Evolutionary conservation across 352 stramenopile genomes (phyloP), one percentile per base, ranked within the genome.

Genomic region (Blastocystis sp.): DNA sequence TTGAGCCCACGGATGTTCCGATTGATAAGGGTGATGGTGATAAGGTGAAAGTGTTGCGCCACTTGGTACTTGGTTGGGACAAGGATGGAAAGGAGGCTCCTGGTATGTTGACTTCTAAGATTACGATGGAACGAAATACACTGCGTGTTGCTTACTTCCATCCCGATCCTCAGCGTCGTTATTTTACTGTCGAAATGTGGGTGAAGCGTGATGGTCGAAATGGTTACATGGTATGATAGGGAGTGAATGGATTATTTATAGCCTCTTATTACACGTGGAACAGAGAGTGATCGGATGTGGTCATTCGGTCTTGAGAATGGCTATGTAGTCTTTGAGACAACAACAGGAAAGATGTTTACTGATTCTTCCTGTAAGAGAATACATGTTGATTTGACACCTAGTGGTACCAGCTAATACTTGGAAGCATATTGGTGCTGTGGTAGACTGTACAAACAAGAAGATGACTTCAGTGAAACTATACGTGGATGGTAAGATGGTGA

Each of bases 111-210:
- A 62, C 40, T 5, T 53, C 40, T 24, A 78, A 78, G 60, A 89
- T 89, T 35, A 89, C 78, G 17, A 37, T 79, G 48, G 78, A 89
- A 56, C 40, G 33, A 19, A 79, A 79, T 56, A 89, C 78, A 24
- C 44, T 89, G 42, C 60, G 66, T 42, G 78, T 89, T 22, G 78
- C 24, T 22, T 89, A 89, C 54, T 89, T 89, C 78, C 78, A 76
- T 42, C 60, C 60, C 4, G 78, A 89, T 64, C 24, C 59, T 19
- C 78, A 89, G 66, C 60, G 78, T 27, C 78, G 78, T 40, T 89
- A 62, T 51, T 89, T 89, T 51, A 89, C 78, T 30, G 56, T 79
- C 13, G 78, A 89, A 48, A 79, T 89, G 66, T 89, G 78, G 78
- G 66, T 89, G 78, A 89, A 89, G 48, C 60, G 66, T n/a, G 78